Evolutionary conservation across 2,329 filamentous ascomycete species (phyloP).

Genomic region (Pseudopithomyces maydicus): DNA sequence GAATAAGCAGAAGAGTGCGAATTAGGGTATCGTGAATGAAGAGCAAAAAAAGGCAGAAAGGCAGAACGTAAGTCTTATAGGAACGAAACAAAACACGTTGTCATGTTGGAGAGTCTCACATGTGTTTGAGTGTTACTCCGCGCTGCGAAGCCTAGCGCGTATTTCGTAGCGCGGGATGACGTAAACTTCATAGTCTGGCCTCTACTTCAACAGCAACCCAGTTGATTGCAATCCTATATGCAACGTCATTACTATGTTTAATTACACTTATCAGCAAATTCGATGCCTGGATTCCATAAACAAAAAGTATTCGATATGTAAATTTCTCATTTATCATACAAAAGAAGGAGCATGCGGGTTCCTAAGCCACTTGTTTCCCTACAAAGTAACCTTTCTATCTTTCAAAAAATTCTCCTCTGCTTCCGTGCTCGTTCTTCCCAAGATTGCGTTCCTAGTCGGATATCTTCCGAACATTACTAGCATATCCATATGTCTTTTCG

Average conservation of each 20-base stretch:
- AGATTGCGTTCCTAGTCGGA: constrained; percentile 15
- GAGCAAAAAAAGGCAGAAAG: not conserved
- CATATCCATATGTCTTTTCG: constrained; percentile 10
- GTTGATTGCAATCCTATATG: too few relatives aligned
- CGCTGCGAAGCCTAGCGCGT: too few relatives aligned
- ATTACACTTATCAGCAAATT: too few relatives aligned
- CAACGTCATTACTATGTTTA: too few relatives aligned
- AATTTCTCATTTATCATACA: too few relatives aligned
- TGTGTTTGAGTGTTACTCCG: constrained; percentile 13
- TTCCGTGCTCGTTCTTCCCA: constrained; percentile 11
- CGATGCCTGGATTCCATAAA: too few relatives aligned
- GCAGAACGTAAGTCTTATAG: not conserved
- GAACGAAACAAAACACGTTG: not conserved
- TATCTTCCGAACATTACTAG: constrained; percentile 18
- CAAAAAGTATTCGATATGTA: too few relatives aligned
- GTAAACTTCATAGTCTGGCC: too few relatives aligned
- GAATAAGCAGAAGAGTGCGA: not conserved
- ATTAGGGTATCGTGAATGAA: not conserved
- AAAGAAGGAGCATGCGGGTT: too few relatives aligned
- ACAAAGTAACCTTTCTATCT: not conserved
- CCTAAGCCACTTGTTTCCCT: too few relatives aligned
- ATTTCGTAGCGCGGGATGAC: too few relatives aligned
- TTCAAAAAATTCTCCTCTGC: not conserved
- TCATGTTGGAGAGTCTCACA: constrained; percentile 12
- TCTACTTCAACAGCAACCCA: too few relatives aligned